Conservation (phyloP, 192 early-diverging fungal species). For the Umbelopsis sp. region DNA sequence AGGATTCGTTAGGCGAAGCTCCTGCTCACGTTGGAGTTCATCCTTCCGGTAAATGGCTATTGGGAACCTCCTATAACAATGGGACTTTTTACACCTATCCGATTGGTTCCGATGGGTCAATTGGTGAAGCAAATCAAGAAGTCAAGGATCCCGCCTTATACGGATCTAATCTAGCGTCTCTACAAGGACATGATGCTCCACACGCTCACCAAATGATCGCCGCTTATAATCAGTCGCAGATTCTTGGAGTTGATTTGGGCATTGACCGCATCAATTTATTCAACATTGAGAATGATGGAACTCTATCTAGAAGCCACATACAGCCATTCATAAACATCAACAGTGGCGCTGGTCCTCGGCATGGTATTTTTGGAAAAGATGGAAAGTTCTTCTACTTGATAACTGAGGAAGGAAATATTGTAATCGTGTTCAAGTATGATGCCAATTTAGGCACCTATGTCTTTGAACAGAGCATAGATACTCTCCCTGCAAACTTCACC, state of each 20-base stretch:
- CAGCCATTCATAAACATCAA: slow-evolving; percentile 9
- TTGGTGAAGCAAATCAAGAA: background rate
- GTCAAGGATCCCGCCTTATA: background rate
- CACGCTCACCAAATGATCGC: slow-evolving; percentile 8
- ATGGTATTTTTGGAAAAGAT: slow-evolving; percentile 6
- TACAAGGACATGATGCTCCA: slow-evolving; percentile 4
- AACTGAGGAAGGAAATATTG: slow-evolving; percentile 10
- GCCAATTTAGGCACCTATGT: background rate
- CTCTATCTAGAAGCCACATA: background rate
- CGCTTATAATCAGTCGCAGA: background rate
- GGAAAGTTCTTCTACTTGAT: slow-evolving; percentile 9
- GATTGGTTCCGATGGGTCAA: background rate
- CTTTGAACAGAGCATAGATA: background rate
- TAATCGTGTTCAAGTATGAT: slow-evolving; percentile 2
- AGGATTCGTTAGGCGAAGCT: background rate
- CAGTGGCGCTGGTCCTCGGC: slow-evolving; percentile 7
- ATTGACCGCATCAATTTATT: slow-evolving; percentile 11
- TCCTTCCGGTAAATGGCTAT: background rate
- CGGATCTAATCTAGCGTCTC: background rate
- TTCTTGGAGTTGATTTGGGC: slow-evolving; percentile 3
- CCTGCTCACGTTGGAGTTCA: slow-evolving; percentile 10
- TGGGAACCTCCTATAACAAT: background rate
- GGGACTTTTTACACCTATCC: slow-evolving; percentile 3
- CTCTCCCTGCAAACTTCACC: background rate
- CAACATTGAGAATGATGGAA: background rate